These are phyloP conservation scores for Sorghum bicolor DNA, from an alignment of 176 grass and related monocot genomes.

Conservation along the genomic window DNA sequence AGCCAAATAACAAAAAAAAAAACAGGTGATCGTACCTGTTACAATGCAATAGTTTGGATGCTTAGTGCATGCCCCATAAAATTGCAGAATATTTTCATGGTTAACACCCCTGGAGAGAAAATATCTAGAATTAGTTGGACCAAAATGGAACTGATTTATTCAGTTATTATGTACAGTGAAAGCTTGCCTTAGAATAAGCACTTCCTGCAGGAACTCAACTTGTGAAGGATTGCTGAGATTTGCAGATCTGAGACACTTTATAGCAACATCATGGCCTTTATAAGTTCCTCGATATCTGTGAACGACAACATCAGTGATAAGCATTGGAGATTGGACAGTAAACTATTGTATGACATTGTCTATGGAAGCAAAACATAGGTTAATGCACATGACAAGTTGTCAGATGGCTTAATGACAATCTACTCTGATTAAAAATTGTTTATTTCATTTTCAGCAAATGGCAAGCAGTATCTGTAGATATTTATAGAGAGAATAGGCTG, in stretches of 20 bases:
- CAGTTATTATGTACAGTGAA: slow-evolving; percentile 8
- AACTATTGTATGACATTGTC: not conserved
- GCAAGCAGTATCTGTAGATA: not conserved
- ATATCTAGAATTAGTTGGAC: slow-evolving; percentile 13
- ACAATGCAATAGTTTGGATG: slow-evolving; percentile 57
- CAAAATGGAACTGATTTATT: slow-evolving; percentile 10
- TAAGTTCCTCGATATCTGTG: slow-evolving; percentile 73
- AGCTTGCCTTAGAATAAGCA: slow-evolving; percentile 84
- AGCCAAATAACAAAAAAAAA: not conserved
- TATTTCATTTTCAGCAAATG: slow-evolving; percentile 18
- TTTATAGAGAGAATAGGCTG: not conserved
- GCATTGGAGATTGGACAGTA: not conserved
- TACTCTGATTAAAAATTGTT: not conserved
- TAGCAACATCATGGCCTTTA: slow-evolving; percentile 63
- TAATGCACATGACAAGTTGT: not conserved
- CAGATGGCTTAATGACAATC: not conserved
- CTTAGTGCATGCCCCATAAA: slow-evolving; percentile 74
- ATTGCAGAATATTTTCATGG: slow-evolving; percentile 75
- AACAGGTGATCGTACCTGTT: slow-evolving; percentile 52
- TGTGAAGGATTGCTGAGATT: slow-evolving; percentile 49
- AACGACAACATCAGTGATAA: slow-evolving; percentile 20
- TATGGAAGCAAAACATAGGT: not conserved
- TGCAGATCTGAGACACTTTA: slow-evolving; percentile 71
- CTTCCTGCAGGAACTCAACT: slow-evolving; percentile 84
- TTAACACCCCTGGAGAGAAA: slow-evolving; percentile 61